These are phyloP conservation scores for Elsinoe perseae DNA, from an alignment of 2,329 filamentous ascomycete genomes.

Conservation along the genomic window DNA sequence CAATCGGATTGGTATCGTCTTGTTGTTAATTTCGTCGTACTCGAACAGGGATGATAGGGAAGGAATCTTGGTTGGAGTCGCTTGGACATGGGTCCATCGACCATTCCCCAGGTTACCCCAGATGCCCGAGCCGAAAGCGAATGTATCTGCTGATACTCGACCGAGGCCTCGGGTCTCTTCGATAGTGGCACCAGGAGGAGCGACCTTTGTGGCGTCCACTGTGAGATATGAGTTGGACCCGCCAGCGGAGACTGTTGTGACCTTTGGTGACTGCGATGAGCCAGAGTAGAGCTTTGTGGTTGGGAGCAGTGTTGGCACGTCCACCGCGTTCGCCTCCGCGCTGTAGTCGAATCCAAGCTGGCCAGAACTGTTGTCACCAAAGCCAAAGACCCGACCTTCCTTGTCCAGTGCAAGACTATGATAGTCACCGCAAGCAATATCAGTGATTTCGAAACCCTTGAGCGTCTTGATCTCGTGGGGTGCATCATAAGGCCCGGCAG, in stretches of 20 bases:
- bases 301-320: constrained; percentile 63
- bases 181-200: constrained; percentile 26
- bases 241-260: constrained; percentile 75
- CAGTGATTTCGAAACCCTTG: constrained; percentile 59
- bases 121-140: constrained; percentile 80
- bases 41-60: constrained; percentile 75
- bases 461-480: constrained; percentile 71
- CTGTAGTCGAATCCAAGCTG: constrained; percentile 77
- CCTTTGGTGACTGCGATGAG: constrained; percentile 54
- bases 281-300: constrained; percentile 65
- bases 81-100: constrained; percentile 80
- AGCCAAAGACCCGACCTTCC: constrained; percentile 70
- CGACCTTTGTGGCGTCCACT: constrained; percentile 63
- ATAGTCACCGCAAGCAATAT: constrained; percentile 76
- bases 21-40: constrained; percentile 67
- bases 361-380: constrained; percentile 86
- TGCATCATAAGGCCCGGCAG: constrained; percentile 68
- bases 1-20: constrained; percentile 68
- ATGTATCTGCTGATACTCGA: constrained; percentile 65
- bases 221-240: constrained; percentile 83
- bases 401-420: constrained; percentile 75
- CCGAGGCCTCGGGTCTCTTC: constrained; percentile 40
- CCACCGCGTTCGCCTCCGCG: constrained; percentile 53
- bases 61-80: constrained; percentile 71
- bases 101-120: constrained; percentile 76